These are phyloP conservation scores for Pyrenochaeta sp. DNA, from an alignment of 2,329 filamentous ascomycete genomes.

Conservation along the genomic window DNA sequence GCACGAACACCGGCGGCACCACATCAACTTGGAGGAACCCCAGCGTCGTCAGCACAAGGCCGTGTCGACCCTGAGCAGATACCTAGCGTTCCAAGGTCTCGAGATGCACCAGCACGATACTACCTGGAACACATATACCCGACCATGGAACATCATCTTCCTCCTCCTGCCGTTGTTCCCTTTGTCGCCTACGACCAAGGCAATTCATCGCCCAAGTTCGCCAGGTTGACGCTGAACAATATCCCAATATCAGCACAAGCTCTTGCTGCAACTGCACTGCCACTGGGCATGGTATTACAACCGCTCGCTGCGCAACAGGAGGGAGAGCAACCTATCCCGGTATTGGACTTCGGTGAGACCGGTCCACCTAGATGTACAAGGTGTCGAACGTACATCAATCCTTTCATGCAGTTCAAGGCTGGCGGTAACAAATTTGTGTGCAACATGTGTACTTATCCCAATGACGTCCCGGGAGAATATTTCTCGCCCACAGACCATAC, in stretches of 20 bases:
- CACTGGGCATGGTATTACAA: constrained; percentile 87
- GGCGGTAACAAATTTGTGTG: constrained; percentile 97
- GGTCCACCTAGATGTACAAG: constrained; percentile 91
- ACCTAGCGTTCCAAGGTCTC: constrained; percentile 85
- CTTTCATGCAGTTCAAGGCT: constrained; percentile 96
- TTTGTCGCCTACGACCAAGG: constrained; percentile 97
- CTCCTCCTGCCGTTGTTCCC: constrained; percentile 85
- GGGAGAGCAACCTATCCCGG: constrained; percentile 86
- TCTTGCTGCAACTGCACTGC: constrained; percentile 79
- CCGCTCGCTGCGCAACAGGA: constrained; percentile 83
- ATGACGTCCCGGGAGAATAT: constrained; percentile 91
- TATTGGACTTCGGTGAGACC: constrained; percentile 91
- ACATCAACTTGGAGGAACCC: constrained; percentile 38
- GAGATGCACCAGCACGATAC: constrained; percentile 82
- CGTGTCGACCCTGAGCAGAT: constrained; percentile 91
- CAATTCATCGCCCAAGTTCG: constrained; percentile 94
- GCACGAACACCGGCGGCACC: constrained; percentile 38
- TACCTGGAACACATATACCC: constrained; percentile 90
- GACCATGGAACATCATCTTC: constrained; percentile 92
- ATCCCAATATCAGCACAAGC: constrained; percentile 86
- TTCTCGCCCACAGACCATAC: constrained; percentile 90
- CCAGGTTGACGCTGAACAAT: constrained; percentile 89
- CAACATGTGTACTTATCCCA: constrained; percentile 97
- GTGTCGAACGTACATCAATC: constrained; percentile 97
- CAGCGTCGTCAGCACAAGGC: constrained; percentile 70